phyloP scores from a whole-genome alignment of 139 green algal genomes.

The Mesotaenium endlicherianum region DNA sequence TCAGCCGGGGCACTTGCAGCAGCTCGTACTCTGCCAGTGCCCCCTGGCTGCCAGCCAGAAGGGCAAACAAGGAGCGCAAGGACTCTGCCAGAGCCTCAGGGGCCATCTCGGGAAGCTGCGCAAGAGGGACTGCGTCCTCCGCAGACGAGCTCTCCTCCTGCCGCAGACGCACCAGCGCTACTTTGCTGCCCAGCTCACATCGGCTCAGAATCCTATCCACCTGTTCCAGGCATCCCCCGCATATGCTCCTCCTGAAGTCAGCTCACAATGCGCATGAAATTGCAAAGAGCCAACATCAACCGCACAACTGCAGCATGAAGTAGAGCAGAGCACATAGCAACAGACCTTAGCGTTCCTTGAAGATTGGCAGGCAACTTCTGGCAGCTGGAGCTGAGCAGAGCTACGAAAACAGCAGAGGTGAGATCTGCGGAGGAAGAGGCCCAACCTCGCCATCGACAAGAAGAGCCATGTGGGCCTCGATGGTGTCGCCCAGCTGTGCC shows the following conservation, averaged over 20 bases:
- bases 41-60: constrained; percentile 8
- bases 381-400: not conserved
- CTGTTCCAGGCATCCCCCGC: no score
- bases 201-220: no score
- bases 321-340: no score
- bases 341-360: no score
- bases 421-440: not conserved
- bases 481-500: not conserved
- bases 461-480: constrained; percentile 16
- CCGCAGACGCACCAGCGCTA: not conserved
- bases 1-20: constrained; percentile 26
- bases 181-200: no score
- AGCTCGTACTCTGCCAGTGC: constrained; percentile 41
- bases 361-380: no score
- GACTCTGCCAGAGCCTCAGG: constrained; percentile 31
- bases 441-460: constrained; percentile 13
- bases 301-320: no score
- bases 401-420: not conserved
- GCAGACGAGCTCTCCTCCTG: not conserved
- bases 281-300: no score
- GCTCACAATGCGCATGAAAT: no score
- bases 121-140: not conserved
- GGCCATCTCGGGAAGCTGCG: not conserved
- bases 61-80: constrained; percentile 17
- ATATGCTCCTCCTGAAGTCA: no score